Evolutionary conservation across 441 rosid species (phyloP).

Genomic region (Jatropha multifida): DNA sequence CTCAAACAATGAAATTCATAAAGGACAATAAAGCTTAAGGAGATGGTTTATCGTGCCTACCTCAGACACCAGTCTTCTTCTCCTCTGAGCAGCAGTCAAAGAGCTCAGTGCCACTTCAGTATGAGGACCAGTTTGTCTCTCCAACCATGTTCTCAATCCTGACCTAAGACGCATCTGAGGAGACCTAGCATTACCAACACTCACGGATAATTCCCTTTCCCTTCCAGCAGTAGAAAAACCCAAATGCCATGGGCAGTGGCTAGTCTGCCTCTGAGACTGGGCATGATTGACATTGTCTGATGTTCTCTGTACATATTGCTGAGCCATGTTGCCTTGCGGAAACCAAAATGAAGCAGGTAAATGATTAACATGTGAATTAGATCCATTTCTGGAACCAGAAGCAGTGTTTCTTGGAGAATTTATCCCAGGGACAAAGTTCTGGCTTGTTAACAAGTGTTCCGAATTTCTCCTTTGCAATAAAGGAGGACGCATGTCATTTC

Average conservation of each 20-base stretch:
- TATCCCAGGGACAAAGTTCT: constrained; percentile 10
- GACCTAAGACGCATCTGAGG: constrained; percentile 5
- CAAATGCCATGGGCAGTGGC: not conserved
- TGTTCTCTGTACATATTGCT: constrained; percentile 3
- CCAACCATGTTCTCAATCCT: constrained; percentile 11
- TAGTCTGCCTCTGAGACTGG: not conserved
- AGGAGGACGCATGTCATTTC: constrained; percentile 3
- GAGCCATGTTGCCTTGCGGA: constrained; percentile 3
- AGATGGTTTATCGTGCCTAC: constrained; percentile 18
- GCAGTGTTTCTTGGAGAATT: constrained; percentile 8
- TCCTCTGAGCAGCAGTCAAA: constrained; percentile 16
- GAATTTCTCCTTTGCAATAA: constrained; percentile 10
- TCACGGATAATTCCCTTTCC: constrained; percentile 1
- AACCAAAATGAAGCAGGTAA: constrained; percentile 4
- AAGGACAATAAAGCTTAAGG: not conserved
- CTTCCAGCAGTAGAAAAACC: constrained; percentile 5
- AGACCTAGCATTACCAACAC: constrained; percentile 18
- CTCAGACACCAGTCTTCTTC: constrained; percentile 20
- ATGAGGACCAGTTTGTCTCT: constrained; percentile 11
- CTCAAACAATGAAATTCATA: not conserved
- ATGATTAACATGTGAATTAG: not conserved
- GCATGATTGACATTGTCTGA: not conserved
- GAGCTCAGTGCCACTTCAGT: not conserved
- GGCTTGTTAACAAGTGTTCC: constrained; percentile 7
- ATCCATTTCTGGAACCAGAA: constrained; percentile 13